Conservation (phyloP, 331 rosid genomes). For the Acacia pycnantha region DNA sequence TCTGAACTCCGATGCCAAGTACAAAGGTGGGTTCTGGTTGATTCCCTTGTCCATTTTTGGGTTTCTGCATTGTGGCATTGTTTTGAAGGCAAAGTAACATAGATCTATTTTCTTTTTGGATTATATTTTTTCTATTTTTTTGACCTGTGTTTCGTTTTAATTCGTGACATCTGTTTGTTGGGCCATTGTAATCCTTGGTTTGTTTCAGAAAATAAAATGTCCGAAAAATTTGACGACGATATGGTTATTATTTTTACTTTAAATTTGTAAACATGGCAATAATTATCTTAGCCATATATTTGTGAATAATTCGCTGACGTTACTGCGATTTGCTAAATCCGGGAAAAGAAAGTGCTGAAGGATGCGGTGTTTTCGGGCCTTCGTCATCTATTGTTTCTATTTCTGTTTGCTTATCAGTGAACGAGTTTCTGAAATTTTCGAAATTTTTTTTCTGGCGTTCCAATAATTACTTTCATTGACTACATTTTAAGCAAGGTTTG, state of each 20-base stretch:
- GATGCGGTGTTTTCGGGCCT: background rate
- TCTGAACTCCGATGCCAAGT: conserved; percentile 51
- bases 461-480: conserved; percentile 23
- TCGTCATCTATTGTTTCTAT: background rate
- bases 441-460: conserved; percentile 1
- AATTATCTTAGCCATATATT: background rate
- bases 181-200: conserved; percentile 17
- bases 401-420: conserved; percentile 17
- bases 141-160: background rate
- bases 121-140: background rate
- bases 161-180: conserved; percentile 16
- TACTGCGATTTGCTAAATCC: conserved; percentile 4
- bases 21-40: conserved; percentile 51
- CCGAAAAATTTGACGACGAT: conserved; percentile 8
- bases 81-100: conserved; percentile 28
- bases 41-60: conserved; percentile 1
- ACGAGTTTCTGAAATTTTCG: conserved; percentile 18
- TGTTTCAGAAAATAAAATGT: conserved; percentile 32
- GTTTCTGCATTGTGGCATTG: conserved; percentile 40
- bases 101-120: conserved; percentile 52
- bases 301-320: conserved; percentile 18
- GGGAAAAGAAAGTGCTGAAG: background rate
- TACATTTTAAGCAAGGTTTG: conserved; percentile 33
- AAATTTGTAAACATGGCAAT: background rate
- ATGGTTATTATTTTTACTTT: background rate